Conservation (phyloP, 768 basidiomycete species). For the Termitomyces sp. region DNA sequence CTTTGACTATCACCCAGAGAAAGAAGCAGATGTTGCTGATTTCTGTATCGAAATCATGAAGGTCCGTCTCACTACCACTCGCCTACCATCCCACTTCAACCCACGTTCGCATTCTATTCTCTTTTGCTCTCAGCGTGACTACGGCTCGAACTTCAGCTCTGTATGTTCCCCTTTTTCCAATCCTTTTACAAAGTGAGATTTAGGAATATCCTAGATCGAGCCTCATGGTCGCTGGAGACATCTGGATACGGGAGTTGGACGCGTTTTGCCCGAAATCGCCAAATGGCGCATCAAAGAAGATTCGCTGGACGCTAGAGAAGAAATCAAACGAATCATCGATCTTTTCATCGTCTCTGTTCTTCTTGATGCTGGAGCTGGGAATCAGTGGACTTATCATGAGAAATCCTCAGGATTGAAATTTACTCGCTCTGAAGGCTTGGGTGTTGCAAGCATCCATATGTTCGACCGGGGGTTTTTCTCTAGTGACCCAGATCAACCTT, state of each 20-base stretch:
- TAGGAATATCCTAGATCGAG: constrained; percentile 56
- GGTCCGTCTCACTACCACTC: constrained; percentile 37
- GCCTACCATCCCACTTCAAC: constrained; percentile 1
- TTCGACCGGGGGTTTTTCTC: constrained; percentile 84
- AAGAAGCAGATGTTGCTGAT: constrained; percentile 61
- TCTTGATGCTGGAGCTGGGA: constrained; percentile 92
- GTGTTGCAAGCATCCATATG: constrained; percentile 89
- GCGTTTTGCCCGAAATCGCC: constrained; percentile 57
- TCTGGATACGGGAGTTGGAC: constrained; percentile 65
- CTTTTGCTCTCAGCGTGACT: constrained; percentile 63
- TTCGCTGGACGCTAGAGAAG: constrained; percentile 51
- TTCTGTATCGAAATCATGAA: constrained; percentile 80
- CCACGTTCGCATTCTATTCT: background rate
- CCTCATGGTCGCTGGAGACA: constrained; percentile 92
- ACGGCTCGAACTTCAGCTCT: constrained; percentile 60
- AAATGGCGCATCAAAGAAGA: constrained; percentile 47
- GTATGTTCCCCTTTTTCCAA: constrained; percentile 35
- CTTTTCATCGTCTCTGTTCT: constrained; percentile 89
- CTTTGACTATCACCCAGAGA: constrained; percentile 82
- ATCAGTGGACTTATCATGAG: constrained; percentile 75
- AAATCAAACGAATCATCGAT: constrained; percentile 76
- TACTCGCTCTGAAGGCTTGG: constrained; percentile 77
- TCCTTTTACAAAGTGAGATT: background rate
- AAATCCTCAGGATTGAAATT: constrained; percentile 49
- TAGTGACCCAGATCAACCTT: constrained; percentile 53